Evolutionary conservation across 1,139 yeast genomes (phyloP), one percentile per base, ranked within the genome.

Genomic region (Diutina siamensis): DNA sequence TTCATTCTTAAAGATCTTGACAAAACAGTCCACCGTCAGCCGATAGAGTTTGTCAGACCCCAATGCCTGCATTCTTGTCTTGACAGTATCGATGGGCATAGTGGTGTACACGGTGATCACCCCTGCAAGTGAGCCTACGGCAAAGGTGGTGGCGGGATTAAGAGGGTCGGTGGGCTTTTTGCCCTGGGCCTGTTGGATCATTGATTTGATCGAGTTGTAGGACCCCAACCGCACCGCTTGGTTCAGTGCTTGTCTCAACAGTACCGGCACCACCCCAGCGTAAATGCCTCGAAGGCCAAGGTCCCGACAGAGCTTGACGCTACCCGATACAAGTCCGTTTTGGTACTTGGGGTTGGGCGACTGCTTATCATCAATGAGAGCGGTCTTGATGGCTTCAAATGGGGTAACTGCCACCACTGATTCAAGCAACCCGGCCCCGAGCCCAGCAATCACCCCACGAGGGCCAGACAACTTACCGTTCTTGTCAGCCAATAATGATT

Each of bases 31-130:
- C 44, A 83, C 25, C 0, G 97, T 89, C 40, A 89, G 78, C 4
- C 73, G 61, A 64, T 92, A 92, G 56, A 72, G 63, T 53, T 75
- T 72, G 48, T 76, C 74, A 3, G 97, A 86, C 35, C 86, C 94
- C 53, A 92, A 71, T 27, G 95, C 84, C 67, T 92, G 98, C 97
- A 92, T 92, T 64, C 98, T 77, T 1, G 98, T 92, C 68, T 92
- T 92, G 51, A 92, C 96, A 0, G 97, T 92, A 61, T 92, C 98
- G 36, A 92, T 82, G 10, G 98, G 98, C 97, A 92, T 92, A 9
- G 98, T 92, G 3, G 95, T 71, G 63, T 92, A 92, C 17, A 92
- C 98, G 0, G 98, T 92, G 46, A 92, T 82, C 46, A 83, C 72
- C 25, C 98, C 98, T 1, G 97, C 95, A 56, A 87, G 73, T 1